Evolutionary conservation across 208 protist genomes (phyloP), one percentile per base, ranked within the genome.

Genomic region (Acanthamoeba culbertsoni): DNA sequence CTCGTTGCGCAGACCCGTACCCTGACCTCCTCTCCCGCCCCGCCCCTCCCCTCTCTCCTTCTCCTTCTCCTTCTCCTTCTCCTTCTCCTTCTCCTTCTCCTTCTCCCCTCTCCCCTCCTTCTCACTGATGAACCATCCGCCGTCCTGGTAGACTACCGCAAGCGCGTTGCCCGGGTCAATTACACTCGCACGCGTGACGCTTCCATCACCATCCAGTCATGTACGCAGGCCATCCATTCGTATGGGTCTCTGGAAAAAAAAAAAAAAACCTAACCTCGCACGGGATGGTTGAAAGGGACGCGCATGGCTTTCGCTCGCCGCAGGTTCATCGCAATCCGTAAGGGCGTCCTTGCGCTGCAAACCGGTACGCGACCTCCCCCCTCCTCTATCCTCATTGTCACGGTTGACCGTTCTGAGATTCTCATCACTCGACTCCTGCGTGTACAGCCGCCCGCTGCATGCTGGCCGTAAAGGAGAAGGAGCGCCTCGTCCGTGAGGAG

Each of bases 401-500:
- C n/a, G n/a, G n/a, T n/a, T n/a, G n/a, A n/a, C n/a, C n/a, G n/a
- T n/a, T n/a, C n/a, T n/a, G n/a, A n/a, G n/a, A n/a, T n/a, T n/a
- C n/a, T n/a, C n/a, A n/a, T n/a, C n/a, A n/a, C n/a, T n/a, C n/a
- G n/a, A n/a, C 20, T 77, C 7, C 16, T 77, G 65, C 26, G 23
- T 16, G 26, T 8, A 26, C 18, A 90, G 82, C 82, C 40, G 31
- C 57, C 37, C 82, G 82, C 5, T 51, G 37, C 51, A 63, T 90
- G 82, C 26, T 90, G 82, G 82, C 82, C n/a, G 65, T 79, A 55
- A 92, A 92, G 43, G 88, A 92, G 62, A 92, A 79, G 43, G 20
- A 82, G 48, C 23, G 63, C 31, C 40, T 48, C 10, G 37, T 79
- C n/a, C 37, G 45, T 14, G 63, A 77, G 45, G 88, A 92, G 62